These are phyloP conservation scores for Stephanodiscus triporus DNA, from an alignment of 108 stramenopile genomes.

Conservation along the genomic window DNA sequence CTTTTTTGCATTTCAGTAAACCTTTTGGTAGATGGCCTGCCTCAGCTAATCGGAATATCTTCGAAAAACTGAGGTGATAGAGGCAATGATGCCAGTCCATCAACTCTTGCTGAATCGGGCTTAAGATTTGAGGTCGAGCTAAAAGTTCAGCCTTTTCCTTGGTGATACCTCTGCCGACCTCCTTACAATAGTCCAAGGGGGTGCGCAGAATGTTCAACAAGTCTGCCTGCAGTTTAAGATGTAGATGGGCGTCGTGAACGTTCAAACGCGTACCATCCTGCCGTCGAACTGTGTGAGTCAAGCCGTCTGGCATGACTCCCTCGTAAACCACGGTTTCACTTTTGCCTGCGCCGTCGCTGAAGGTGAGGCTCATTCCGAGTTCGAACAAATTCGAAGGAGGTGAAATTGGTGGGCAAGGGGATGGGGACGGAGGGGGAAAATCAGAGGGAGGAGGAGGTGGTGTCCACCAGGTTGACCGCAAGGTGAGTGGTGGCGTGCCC, in stretches of 20 bases:
- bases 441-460: too few species aligned
- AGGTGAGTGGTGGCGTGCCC: not conserved
- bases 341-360: not conserved
- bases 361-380: not conserved
- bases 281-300: slow-evolving; percentile 2
- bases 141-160: slow-evolving; percentile 5
- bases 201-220: not conserved
- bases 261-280: not conserved
- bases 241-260: too few species aligned
- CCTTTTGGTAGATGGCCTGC: not conserved
- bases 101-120: slow-evolving; percentile 10
- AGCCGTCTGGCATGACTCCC: slow-evolving; percentile 7
- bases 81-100: too few species aligned
- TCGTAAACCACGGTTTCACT: slow-evolving; percentile 7
- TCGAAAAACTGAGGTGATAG: not conserved
- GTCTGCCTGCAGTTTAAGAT: not conserved
- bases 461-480: too few species aligned
- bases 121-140: not conserved
- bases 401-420: too few species aligned
- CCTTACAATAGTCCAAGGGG: not conserved
- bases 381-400: not conserved
- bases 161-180: slow-evolving; percentile 3
- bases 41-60: not conserved
- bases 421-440: too few species aligned
- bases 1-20: not conserved